phyloP scores from a whole-genome alignment of 805 yeast genomes.

The Saccharomycopsis vini region DNA sequence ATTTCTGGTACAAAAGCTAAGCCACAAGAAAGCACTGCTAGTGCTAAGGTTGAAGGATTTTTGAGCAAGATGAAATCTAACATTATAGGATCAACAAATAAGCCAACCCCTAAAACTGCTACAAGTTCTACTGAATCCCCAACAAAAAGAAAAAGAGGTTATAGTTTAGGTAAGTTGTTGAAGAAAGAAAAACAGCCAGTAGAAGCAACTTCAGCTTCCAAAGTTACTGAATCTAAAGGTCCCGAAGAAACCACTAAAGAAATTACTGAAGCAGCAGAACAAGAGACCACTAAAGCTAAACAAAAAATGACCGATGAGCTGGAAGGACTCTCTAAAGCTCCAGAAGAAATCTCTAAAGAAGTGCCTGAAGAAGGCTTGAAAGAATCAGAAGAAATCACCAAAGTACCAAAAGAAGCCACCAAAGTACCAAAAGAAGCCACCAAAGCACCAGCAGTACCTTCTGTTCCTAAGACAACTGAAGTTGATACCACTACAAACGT shows the following conservation, averaged over 20 bases:
- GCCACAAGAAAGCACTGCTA: too few relatives aligned
- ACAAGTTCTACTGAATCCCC: neutral
- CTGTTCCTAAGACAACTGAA: neutral
- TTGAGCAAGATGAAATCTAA: slow-evolving; percentile 7
- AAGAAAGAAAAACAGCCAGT: slow-evolving; percentile 9
- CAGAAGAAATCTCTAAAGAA: neutral
- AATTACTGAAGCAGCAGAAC: too few relatives aligned
- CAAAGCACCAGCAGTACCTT: neutral
- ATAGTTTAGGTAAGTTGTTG: slow-evolving; percentile 3
- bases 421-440: neutral
- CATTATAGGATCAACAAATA: neutral
- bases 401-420: slow-evolving; percentile 1
- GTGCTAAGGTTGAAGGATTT: neutral
- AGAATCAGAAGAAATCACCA: neutral
- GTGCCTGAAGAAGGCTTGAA: slow-evolving; percentile 1
- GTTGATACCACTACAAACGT: neutral
- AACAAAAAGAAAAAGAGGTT: slow-evolving; percentile 9
- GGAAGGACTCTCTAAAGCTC: slow-evolving; percentile 2
- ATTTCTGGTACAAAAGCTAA: too few relatives aligned
- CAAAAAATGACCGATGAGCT: neutral
- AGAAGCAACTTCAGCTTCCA: neutral
- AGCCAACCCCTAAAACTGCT: neutral
- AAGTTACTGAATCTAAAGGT: neutral
- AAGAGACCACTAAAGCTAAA: neutral
- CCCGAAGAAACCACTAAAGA: neutral